phyloP scores from a whole-genome alignment of 805 yeast species.

The Saccharomycopsis sp. region DNA sequence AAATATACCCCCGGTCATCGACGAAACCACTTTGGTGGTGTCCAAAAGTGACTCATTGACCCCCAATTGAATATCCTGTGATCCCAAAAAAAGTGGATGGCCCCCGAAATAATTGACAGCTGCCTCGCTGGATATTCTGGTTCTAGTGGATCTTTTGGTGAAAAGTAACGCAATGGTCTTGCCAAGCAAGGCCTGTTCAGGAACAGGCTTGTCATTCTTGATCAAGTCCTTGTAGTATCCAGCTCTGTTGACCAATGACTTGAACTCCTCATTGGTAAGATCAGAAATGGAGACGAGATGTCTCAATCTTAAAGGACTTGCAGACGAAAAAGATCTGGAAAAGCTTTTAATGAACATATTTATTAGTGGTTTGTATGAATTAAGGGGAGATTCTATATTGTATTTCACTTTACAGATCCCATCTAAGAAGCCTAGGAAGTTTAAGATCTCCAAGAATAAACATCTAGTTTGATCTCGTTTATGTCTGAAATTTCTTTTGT shows the following conservation, averaged over 20 bases:
- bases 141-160: conserved; percentile 90
- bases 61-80: conserved; percentile 94
- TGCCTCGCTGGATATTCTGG: conserved; percentile 90
- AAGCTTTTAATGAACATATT: conserved; percentile 22
- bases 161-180: conserved; percentile 79
- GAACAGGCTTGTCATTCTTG: conserved; percentile 33
- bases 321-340: conserved; percentile 30
- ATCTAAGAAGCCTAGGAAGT: no score
- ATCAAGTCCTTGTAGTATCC: conserved; percentile 56
- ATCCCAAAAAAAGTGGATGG: conserved; percentile 93
- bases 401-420: no score
- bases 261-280: conserved; percentile 64
- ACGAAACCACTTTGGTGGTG: conserved; percentile 80
- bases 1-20: conserved; percentile 94
- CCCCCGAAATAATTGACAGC: conserved; percentile 92
- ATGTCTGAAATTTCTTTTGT: not conserved
- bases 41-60: conserved; percentile 90
- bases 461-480: no score
- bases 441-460: no score
- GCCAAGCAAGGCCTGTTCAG: conserved; percentile 57
- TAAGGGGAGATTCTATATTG: no score
- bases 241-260: conserved; percentile 68
- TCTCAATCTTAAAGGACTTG: conserved; percentile 34
- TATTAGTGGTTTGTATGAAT: not conserved
- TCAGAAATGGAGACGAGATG: conserved; percentile 82